A percentile compares a stretch with the other conserved stretches of the same genome.
Evolutionary conservation across 306 rosid genomes (phyloP).

Genomic region (Elaeagnus macrophylla): DNA sequence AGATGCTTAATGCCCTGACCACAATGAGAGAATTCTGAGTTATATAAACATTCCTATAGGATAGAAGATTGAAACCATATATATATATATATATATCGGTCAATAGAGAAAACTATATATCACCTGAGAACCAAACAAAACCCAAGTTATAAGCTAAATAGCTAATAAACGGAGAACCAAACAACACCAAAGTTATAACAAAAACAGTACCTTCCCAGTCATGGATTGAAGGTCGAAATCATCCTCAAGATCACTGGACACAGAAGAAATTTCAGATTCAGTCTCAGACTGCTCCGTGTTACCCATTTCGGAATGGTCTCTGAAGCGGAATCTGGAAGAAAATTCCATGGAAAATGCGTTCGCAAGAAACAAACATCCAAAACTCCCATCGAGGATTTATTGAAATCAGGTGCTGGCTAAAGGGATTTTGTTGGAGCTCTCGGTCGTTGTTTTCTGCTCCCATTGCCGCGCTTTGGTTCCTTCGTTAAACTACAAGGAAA

Average conservation of each 20-base stretch:
- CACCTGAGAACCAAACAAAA: background rate
- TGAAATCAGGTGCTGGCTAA: background rate
- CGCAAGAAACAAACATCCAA: slow-evolving; percentile 3
- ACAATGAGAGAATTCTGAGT: background rate
- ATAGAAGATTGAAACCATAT: background rate
- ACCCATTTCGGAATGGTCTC: slow-evolving; percentile 44
- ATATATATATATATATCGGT: too few relatives aligned
- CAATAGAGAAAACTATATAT: too few relatives aligned
- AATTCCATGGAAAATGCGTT: slow-evolving; percentile 40
- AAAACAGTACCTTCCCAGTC: slow-evolving; percentile 44
- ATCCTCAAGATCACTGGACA: slow-evolving; percentile 26
- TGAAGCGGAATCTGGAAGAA: slow-evolving; percentile 47
- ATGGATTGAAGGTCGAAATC: slow-evolving; percentile 55
- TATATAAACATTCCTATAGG: background rate
- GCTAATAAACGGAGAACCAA: background rate
- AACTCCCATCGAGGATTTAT: background rate
- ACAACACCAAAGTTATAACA: background rate
- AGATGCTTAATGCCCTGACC: slow-evolving; percentile 68
- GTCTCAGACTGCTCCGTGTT: slow-evolving; percentile 27
- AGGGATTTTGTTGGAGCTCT: slow-evolving; percentile 1
- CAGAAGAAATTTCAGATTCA: slow-evolving; percentile 37
- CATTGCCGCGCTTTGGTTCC: slow-evolving; percentile 36
- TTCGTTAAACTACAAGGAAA: slow-evolving; percentile 9
- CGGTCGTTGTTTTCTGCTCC: slow-evolving; percentile 20
- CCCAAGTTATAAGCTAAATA: background rate